phyloP scores from a whole-genome alignment of 345 rosid genomes.

The Eucalyptus cloeziana region DNA sequence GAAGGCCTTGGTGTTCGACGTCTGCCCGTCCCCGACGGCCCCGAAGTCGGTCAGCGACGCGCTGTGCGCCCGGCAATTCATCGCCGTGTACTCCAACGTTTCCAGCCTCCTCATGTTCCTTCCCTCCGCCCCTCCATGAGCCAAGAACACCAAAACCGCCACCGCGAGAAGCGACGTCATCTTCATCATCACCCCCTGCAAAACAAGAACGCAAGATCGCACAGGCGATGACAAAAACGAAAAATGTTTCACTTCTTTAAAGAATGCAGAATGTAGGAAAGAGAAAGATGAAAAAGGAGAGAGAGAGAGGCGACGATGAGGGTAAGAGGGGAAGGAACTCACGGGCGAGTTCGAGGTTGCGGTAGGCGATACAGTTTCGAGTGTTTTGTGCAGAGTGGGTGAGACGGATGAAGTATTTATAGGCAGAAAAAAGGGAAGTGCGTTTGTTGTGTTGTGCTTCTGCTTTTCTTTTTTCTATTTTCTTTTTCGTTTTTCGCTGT shows the following conservation, averaged over 20 bases:
- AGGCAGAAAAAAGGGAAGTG: background rate
- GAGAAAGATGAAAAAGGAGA: background rate
- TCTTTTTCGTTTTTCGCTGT: background rate
- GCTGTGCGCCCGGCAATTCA: slow-evolving; percentile 68
- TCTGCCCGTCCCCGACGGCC: slow-evolving; percentile 74
- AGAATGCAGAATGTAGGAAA: background rate
- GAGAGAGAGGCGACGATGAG: background rate
- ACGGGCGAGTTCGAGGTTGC: background rate
- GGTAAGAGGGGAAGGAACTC: background rate
- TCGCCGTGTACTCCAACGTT: slow-evolving; percentile 58
- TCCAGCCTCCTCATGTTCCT: slow-evolving; percentile 11
- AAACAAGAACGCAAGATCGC: background rate
- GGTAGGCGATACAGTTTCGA: background rate
- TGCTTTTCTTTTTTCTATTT: background rate
- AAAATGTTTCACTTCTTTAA: background rate
- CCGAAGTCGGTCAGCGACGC: slow-evolving; percentile 83
- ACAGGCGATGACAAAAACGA: background rate
- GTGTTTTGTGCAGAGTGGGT: background rate
- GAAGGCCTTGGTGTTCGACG: slow-evolving; percentile 77
- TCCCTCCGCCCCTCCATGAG: slow-evolving; percentile 22
- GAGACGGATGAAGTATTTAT: background rate
- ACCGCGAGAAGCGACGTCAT: background rate
- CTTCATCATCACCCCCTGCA: slow-evolving; percentile 13
- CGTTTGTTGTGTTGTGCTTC: background rate
- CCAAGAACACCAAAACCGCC: background rate